Conservation (phyloP, 352 stramenopile species). For the Aphanomyces euteiches region DNA sequence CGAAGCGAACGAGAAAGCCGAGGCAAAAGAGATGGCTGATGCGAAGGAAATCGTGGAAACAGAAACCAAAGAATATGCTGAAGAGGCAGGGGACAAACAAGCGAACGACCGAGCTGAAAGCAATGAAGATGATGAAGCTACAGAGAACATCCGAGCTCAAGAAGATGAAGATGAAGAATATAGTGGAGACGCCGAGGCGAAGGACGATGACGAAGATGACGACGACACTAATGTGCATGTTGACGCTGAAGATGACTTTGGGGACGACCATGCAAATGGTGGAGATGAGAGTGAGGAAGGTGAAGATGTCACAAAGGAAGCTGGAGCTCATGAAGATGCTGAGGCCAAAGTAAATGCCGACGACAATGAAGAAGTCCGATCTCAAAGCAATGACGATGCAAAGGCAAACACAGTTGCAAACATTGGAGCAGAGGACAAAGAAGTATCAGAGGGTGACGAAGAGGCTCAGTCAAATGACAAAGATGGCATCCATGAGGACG, state of each 20-base stretch:
- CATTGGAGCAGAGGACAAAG: no score
- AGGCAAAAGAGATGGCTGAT: not conserved
- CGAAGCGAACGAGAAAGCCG: slow-evolving; percentile 1
- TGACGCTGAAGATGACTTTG: not conserved
- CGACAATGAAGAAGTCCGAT: not conserved
- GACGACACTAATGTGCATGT: not conserved
- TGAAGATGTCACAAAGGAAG: not conserved
- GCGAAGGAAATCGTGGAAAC: not conserved
- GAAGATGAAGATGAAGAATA: not conserved
- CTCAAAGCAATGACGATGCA: no score
- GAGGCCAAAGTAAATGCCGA: not conserved
- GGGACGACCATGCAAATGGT: not conserved
- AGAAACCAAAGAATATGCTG: not conserved
- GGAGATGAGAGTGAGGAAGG: not conserved
- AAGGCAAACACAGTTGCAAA: no score
- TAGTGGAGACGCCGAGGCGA: not conserved
- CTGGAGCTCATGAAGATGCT: not conserved
- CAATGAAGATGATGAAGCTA: not conserved
- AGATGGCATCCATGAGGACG: no score
- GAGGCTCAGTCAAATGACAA: no score
- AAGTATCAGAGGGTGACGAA: no score
- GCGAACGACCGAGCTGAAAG: not conserved
- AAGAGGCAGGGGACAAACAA: not conserved
- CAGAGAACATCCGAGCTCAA: not conserved
- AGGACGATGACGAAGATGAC: not conserved